Evolutionary conservation across 2,329 filamentous ascomycete genomes (phyloP).

Genomic region (Blastomyces emzantsi): DNA sequence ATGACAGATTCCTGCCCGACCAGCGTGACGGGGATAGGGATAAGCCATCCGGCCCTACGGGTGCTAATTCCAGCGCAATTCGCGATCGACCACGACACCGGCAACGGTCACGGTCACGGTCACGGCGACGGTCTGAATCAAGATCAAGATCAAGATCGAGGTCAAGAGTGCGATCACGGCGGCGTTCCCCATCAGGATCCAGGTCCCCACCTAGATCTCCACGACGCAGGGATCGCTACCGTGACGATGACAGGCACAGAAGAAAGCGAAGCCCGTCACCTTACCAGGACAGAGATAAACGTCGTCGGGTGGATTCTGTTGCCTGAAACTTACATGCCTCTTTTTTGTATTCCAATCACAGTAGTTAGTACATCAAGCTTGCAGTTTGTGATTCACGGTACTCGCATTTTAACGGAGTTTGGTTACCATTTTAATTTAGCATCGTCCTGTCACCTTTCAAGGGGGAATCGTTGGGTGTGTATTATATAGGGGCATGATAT

Average conservation of each 20-base stretch:
- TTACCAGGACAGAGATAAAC: conserved; percentile 35
- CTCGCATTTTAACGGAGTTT: conserved; percentile 4
- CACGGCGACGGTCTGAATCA: conserved; percentile 26
- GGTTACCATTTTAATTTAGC: not conserved
- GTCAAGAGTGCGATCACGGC: conserved; percentile 39
- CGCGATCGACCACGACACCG: conserved; percentile 26
- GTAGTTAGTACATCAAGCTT: not conserved
- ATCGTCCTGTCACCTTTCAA: not conserved
- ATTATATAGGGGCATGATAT: not conserved
- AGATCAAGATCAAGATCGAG: conserved; percentile 41
- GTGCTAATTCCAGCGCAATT: conserved; percentile 39
- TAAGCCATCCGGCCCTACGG: conserved; percentile 30
- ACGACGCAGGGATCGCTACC: conserved; percentile 34
- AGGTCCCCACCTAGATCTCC: conserved; percentile 20
- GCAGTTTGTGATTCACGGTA: not conserved
- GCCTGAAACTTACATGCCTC: conserved; percentile 4
- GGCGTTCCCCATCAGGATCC: conserved; percentile 45
- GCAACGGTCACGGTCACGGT: conserved; percentile 16
- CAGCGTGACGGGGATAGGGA: conserved; percentile 24
- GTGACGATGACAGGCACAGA: conserved; percentile 28
- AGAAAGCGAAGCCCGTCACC: conserved; percentile 38
- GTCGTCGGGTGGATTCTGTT: conserved; percentile 27
- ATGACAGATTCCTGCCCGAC: conserved; percentile 42
- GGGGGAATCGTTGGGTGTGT: not conserved
- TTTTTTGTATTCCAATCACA: not conserved